A percentile compares a stretch with the other conserved stretches of the same genome.
phyloP scores from a whole-genome alignment of 371 early-diverging fungal genomes.

The Batrachochytrium dendrobatidis region DNA sequence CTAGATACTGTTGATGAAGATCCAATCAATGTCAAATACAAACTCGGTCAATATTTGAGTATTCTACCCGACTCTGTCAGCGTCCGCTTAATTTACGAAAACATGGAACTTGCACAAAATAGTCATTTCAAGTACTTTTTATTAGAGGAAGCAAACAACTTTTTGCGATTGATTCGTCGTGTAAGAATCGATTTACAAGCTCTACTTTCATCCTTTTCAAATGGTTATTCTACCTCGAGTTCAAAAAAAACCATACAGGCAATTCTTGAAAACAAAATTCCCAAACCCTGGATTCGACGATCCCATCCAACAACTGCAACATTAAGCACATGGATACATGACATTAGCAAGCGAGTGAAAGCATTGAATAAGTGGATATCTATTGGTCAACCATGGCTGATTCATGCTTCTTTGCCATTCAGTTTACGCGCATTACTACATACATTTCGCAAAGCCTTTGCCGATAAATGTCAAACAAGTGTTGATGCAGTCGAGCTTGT shows the following conservation, averaged over 20 bases:
- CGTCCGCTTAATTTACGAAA: conserved; percentile 5
- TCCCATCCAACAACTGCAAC: not conserved
- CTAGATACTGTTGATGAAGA: too few relatives aligned
- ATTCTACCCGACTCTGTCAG: not conserved
- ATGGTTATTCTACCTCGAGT: not conserved
- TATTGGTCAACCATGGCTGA: not conserved
- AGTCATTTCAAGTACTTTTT: not conserved
- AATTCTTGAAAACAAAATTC: not conserved
- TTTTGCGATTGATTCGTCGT: not conserved
- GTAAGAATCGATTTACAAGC: not conserved
- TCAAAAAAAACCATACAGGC: not conserved
- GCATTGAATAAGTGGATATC: conserved; percentile 3
- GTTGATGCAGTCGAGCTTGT: not conserved
- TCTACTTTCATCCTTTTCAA: conserved; percentile 5
- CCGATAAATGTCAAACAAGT: not conserved
- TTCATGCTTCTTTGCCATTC: not conserved
- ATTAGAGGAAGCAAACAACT: conserved; percentile 6
- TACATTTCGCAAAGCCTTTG: not conserved
- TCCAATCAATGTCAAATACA: not conserved
- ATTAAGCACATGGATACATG: not conserved
- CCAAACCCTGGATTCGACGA: not conserved
- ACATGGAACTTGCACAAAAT: not conserved
- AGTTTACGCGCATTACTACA: not conserved
- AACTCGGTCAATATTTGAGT: conserved; percentile 2
- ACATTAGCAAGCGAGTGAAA: not conserved